phyloP scores from a whole-genome alignment of 2,329 filamentous ascomycete species.

The Raffaelea ambrosiae region DNA sequence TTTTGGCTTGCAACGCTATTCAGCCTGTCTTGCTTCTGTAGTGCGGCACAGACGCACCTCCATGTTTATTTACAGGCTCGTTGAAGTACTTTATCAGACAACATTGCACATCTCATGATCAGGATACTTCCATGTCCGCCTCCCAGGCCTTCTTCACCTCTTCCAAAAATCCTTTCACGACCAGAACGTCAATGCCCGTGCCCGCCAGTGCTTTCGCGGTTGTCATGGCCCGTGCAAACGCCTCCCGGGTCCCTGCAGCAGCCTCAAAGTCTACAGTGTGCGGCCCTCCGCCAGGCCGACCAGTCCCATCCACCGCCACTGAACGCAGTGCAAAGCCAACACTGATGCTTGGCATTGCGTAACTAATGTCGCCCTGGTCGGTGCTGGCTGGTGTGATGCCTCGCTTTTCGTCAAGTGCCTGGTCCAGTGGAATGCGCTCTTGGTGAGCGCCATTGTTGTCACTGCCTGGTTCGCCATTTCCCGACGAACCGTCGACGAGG shows the following conservation, averaged over 20 bases:
- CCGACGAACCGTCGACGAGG: constrained; percentile 15
- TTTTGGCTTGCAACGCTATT: no score
- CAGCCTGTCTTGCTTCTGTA: no score
- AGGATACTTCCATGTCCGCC: constrained; percentile 28
- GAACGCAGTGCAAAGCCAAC: constrained; percentile 42
- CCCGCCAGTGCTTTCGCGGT: constrained; percentile 40
- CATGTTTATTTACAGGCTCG: no score
- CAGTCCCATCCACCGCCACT: constrained; percentile 17
- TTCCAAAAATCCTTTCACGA: constrained; percentile 29
- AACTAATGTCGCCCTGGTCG: constrained; percentile 51
- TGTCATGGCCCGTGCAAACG: constrained; percentile 35
- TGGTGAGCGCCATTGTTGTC: neutral
- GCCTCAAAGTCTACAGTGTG: constrained; percentile 45
- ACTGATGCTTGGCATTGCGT: constrained; percentile 47
- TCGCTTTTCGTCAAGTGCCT: constrained; percentile 29
- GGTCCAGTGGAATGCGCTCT: constrained; percentile 20
- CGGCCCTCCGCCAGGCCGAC: constrained; percentile 30
- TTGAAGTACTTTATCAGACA: no score
- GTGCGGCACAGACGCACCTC: no score
- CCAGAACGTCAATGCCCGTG: constrained; percentile 37
- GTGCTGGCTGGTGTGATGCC: constrained; percentile 43
- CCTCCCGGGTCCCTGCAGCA: constrained; percentile 38
- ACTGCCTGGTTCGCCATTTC: neutral
- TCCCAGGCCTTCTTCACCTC: constrained; percentile 32
- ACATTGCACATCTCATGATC: no score